Conservation (phyloP, 495 filamentous ascomycete genomes). For the Talaromyces liani region DNA sequence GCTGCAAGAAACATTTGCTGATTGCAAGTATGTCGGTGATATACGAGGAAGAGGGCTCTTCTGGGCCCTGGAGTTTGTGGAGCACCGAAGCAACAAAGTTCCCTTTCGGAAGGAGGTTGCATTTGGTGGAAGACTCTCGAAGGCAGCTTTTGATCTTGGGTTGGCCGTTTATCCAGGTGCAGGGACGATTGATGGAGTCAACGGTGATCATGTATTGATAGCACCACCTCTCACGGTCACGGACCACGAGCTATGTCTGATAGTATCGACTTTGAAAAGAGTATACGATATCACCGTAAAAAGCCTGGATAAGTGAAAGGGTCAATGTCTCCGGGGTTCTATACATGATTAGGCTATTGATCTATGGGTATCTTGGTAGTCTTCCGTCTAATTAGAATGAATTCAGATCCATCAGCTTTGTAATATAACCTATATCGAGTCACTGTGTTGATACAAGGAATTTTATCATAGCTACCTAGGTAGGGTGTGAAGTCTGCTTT, state of each 20-base stretch:
- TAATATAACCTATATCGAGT: background rate
- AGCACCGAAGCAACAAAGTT: constrained; percentile 37
- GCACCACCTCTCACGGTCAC: constrained; percentile 69
- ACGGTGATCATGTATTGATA: constrained; percentile 70
- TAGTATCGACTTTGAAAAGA: background rate
- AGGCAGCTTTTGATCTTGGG: constrained; percentile 33
- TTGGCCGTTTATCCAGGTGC: constrained; percentile 64
- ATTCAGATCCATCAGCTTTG: background rate
- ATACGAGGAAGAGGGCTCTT: constrained; percentile 59
- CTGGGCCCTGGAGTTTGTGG: constrained; percentile 54
- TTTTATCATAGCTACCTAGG: background rate
- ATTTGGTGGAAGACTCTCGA: constrained; percentile 30
- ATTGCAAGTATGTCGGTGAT: constrained; percentile 52
- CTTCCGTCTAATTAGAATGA: no score
- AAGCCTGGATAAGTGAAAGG: background rate
- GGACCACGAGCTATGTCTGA: constrained; percentile 43
- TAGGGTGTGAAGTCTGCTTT: background rate
- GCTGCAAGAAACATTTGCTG: constrained; percentile 34
- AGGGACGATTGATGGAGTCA: constrained; percentile 59
- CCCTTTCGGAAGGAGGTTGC: constrained; percentile 31
- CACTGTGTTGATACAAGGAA: background rate
- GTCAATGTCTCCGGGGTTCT: background rate
- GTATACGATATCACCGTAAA: background rate
- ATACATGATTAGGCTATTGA: background rate
- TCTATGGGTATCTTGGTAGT: background rate